Evolutionary conservation across 441 rosid species (phyloP), one percentile per base, ranked within the genome.

Genomic region (Kokia cookei): DNA sequence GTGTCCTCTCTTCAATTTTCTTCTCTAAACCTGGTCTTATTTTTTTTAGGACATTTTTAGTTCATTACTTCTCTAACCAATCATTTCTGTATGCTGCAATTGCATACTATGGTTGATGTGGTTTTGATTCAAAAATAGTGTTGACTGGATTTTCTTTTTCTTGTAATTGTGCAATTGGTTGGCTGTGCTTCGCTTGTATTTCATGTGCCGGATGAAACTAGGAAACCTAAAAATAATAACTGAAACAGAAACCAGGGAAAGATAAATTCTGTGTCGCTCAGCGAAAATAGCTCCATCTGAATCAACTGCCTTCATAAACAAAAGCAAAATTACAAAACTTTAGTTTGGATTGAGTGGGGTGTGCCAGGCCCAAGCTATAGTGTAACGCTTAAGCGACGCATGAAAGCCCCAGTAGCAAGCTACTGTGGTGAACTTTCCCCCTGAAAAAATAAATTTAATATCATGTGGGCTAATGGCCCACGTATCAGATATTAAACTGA

Each of bases 1-100:
- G 32, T 4, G 26, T 35, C 45, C 59, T 57, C 73, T 70, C 65
- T 58, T n/a, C 37, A 32, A 1, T 65, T 58, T 55, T 15, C 43
- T 50, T 68, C 29, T 53, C 48, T 69, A 69, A 69, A 69, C 22
- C 11, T 69, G 48, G 17, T 10, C 4, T 8, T 53, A 40, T 26
- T n/a, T 40, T 59, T 59, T 59, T 59, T 14, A 29, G 59, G 51
- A 37, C 40, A 73, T 32, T 32, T 59, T 59, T 14, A 29, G 59
- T 50, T 35, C 40, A 73, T n/a, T 27, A 61, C 8, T 61, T 77
- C 55, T 59, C 4, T 40, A 50, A 51, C 76, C 80, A 50, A 70
- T 42, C 51, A 65, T 42, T 65, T 50, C 17, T 32, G 5, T 5
- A 32, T 32, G 37, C 37, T 32, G 37, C 37, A 32, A 32, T 32